A percentile compares a stretch with the other conserved stretches of the same genome.
These are phyloP conservation scores for Chlamydomonas sp. DNA, from an alignment of 139 green algal species.

Conservation along the genomic window DNA sequence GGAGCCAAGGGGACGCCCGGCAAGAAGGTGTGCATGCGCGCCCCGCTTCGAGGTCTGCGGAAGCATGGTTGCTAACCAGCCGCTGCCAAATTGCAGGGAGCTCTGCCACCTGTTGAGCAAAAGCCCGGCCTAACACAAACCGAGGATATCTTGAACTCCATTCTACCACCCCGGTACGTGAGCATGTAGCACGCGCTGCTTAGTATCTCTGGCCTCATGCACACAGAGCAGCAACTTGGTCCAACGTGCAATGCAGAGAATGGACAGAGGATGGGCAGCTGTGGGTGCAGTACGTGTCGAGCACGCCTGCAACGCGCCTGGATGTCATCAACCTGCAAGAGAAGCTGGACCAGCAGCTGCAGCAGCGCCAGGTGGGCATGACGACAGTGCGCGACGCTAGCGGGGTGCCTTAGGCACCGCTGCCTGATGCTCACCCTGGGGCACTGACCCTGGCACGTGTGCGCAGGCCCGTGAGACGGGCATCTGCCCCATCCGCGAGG, in stretches of 20 bases:
- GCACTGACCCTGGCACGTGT: no score
- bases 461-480: conserved; percentile 85
- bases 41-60: neutral
- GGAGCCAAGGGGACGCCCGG: conserved; percentile 58
- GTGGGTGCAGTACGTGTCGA: conserved; percentile 91
- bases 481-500: conserved; percentile 90
- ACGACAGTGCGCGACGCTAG: neutral
- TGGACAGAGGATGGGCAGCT: conserved; percentile 89
- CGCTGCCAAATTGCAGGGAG: conserved; percentile 24
- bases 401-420: no score
- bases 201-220: neutral
- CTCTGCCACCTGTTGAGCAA: conserved; percentile 75
- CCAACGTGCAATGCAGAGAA: conserved; percentile 57
- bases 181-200: conserved; percentile 8
- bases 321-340: conserved; percentile 92
- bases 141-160: conserved; percentile 91
- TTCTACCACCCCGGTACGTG: conserved; percentile 80
- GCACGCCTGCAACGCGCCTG: conserved; percentile 82
- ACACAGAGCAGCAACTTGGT: neutral
- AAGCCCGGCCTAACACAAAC: conserved; percentile 80
- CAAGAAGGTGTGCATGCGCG: conserved; percentile 61
- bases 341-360: conserved; percentile 87
- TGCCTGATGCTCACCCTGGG: no score
- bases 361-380: conserved; percentile 76
- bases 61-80: neutral